These are phyloP conservation scores for Bretziella fagacearum DNA, from an alignment of 2,329 filamentous ascomycete species.

Conservation along the genomic window DNA sequence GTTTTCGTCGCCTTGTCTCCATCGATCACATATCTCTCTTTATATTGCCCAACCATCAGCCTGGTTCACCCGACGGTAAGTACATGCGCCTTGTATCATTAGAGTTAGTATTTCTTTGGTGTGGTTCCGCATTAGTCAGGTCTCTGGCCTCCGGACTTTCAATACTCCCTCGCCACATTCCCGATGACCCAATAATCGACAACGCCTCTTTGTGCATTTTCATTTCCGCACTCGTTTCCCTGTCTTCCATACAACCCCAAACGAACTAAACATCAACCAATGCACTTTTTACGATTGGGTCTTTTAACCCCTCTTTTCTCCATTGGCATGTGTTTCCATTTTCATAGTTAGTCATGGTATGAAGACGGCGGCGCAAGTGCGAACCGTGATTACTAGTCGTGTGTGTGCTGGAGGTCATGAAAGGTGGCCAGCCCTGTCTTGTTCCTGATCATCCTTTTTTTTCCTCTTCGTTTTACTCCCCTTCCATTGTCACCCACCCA, in stretches of 20 bases:
- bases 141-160: neutral
- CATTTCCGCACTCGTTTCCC: neutral
- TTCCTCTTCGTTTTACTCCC: neutral
- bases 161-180: neutral
- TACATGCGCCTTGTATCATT: neutral
- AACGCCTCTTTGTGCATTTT: constrained; percentile 2
- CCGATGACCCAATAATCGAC: neutral
- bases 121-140: too few relatives aligned
- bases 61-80: neutral
- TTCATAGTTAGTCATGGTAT: constrained; percentile 1
- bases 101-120: too few relatives aligned
- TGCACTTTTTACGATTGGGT: too few relatives aligned
- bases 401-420: neutral
- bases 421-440: neutral
- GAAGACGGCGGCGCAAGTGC: neutral
- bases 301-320: too few relatives aligned
- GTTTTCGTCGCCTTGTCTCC: neutral
- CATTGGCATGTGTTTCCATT: constrained; percentile 11
- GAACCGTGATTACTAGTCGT: too few relatives aligned
- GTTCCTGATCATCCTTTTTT: neutral
- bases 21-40: neutral
- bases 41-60: neutral
- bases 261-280: too few relatives aligned
- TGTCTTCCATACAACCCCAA: neutral
- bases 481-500: neutral